phyloP scores from a whole-genome alignment of 371 early-diverging fungal species.

The Circinella umbellata region DNA sequence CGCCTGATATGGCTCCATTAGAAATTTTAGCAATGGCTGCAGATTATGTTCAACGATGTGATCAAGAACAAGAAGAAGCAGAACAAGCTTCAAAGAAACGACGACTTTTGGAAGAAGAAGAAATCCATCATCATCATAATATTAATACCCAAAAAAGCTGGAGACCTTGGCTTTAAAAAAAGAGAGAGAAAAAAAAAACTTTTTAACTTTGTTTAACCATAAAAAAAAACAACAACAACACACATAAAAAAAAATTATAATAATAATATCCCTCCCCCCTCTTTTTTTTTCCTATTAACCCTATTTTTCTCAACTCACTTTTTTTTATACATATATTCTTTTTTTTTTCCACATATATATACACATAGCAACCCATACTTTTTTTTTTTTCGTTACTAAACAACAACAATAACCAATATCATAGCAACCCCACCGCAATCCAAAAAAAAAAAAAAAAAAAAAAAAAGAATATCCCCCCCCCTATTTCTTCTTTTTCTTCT shows the following conservation, averaged over 20 bases:
- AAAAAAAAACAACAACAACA: neutral
- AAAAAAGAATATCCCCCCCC: too few relatives aligned
- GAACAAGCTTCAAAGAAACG: conserved; percentile 1
- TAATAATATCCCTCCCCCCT: neutral
- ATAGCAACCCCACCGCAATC: too few relatives aligned
- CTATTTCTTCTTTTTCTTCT: too few relatives aligned
- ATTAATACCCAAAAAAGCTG: conserved; percentile 20
- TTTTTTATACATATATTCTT: neutral
- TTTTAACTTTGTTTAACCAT: neutral
- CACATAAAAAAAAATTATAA: too few relatives aligned
- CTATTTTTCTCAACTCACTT: too few relatives aligned
- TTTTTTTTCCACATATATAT: too few relatives aligned
- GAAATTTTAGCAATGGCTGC: conserved; percentile 55
- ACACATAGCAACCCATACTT: too few relatives aligned
- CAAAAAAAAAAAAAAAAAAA: too few relatives aligned
- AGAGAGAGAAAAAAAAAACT: neutral
- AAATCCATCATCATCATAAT: too few relatives aligned
- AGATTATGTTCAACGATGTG: conserved; percentile 53
- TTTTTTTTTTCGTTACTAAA: too few relatives aligned
- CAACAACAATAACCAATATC: too few relatives aligned
- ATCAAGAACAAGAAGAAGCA: conserved; percentile 36
- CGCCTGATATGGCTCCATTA: conserved; percentile 42
- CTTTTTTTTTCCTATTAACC: neutral
- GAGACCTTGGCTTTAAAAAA: conserved; percentile 25
- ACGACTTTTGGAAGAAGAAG: conserved; percentile 10